Percentiles rank a stretch among this genome's conserved stretches.
phyloP scores from a whole-genome alignment of 352 stramenopile genomes.

The Phytophthora boehmeriae region DNA sequence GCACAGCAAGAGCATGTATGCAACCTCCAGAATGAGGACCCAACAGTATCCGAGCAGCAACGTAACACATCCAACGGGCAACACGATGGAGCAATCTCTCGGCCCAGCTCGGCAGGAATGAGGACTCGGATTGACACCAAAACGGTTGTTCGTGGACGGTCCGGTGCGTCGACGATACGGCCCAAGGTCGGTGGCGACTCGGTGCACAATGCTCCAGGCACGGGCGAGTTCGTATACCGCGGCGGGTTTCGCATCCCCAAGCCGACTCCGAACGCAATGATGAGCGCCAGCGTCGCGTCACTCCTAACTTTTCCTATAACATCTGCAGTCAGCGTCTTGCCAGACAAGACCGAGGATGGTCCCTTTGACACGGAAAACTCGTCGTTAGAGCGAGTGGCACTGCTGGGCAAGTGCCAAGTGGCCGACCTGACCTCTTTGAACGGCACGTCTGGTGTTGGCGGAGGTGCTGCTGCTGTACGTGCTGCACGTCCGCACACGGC shows the following conservation, averaged over 20 bases:
- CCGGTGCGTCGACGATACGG: conserved; percentile 31
- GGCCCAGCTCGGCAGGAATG: conserved; percentile 22
- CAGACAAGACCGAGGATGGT: conserved; percentile 3
- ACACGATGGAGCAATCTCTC: conserved; percentile 1
- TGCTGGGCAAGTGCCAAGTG: conserved; percentile 41
- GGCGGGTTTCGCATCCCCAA: conserved; percentile 66
- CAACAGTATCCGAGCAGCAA: conserved; percentile 37
- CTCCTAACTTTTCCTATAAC: conserved; percentile 18
- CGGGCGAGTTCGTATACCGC: conserved; percentile 61
- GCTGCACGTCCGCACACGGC: conserved; percentile 49
- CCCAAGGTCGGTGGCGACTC: conserved; percentile 38
- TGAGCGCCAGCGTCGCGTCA: conserved; percentile 21
- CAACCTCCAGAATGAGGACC: conserved; percentile 13
- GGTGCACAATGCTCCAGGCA: conserved; percentile 50
- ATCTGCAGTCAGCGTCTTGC: background rate
- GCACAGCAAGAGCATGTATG: conserved; percentile 10
- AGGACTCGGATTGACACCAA: conserved; percentile 58
- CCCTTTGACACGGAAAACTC: conserved; percentile 36
- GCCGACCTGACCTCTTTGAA: conserved; percentile 27
- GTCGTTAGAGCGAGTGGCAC: conserved; percentile 48
- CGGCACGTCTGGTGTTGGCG: background rate
- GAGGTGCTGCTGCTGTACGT: conserved; percentile 16
- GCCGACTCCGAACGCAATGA: conserved; percentile 4
- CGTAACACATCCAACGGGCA: conserved; percentile 28
- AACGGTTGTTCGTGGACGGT: conserved; percentile 48